These are phyloP conservation scores for Cordyceps cicadae DNA, from an alignment of 2,329 filamentous ascomycete species.

Conservation along the genomic window DNA sequence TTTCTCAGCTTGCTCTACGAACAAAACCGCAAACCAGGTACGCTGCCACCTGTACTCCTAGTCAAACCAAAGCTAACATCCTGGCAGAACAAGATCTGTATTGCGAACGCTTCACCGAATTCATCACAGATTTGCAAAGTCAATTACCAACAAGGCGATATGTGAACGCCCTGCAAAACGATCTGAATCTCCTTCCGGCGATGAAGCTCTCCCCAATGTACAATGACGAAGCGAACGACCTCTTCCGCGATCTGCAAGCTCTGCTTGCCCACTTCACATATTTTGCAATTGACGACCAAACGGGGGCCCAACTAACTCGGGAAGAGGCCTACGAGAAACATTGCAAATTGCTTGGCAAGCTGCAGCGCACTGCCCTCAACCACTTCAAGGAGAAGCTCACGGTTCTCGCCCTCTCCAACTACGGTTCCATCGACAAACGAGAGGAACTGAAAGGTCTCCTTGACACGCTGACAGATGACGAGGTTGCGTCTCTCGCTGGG, in stretches of 20 bases:
- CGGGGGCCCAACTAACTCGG: conserved; percentile 64
- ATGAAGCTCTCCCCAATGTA: conserved; percentile 73
- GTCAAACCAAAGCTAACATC: conserved; percentile 18
- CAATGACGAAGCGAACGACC: conserved; percentile 61
- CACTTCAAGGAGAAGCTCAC: conserved; percentile 84
- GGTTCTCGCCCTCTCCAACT: conserved; percentile 88
- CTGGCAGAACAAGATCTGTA: conserved; percentile 62
- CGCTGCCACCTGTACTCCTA: neutral
- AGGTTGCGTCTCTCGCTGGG: conserved; percentile 60
- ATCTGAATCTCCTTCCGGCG: conserved; percentile 73
- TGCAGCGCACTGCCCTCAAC: conserved; percentile 72
- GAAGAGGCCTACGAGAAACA: conserved; percentile 73
- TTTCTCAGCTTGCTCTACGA: conserved; percentile 69
- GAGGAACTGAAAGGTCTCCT: conserved; percentile 72
- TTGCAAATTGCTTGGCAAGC: conserved; percentile 63
- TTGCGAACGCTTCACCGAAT: conserved; percentile 87
- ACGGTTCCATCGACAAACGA: conserved; percentile 74
- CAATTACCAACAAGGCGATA: conserved; percentile 91
- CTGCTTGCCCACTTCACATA: conserved; percentile 81
- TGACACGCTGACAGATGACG: conserved; percentile 61
- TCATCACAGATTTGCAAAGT: conserved; percentile 82
- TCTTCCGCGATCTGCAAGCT: conserved; percentile 71
- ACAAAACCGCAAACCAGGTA: conserved; percentile 24
- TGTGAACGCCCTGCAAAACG: conserved; percentile 78
- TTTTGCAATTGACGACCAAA: conserved; percentile 89